Evolutionary conservation across 2,329 filamentous ascomycete species (phyloP).

Genomic region (Dothiorella sarmentorum): DNA sequence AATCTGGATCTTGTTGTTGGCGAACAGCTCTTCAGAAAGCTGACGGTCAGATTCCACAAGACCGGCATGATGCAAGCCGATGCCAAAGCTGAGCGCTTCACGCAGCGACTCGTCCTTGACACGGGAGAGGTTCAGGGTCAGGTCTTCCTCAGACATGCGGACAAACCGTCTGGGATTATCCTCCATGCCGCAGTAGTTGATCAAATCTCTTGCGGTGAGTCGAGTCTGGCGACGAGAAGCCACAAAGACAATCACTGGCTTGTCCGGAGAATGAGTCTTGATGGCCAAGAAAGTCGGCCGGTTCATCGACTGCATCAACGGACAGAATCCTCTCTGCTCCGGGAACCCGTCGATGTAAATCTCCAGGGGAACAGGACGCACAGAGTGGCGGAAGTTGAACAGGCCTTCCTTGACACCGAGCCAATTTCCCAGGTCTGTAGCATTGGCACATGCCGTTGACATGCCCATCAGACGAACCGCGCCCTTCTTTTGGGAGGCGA

Average conservation of each 20-base stretch:
- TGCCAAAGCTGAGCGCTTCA: constrained; percentile 95
- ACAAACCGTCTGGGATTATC: constrained; percentile 93
- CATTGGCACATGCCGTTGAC: constrained; percentile 98
- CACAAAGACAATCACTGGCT: constrained; percentile 97
- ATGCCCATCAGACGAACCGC: constrained; percentile 92
- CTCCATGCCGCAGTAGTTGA: constrained; percentile 98
- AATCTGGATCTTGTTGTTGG: constrained; percentile 97
- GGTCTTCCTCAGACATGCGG: constrained; percentile 89
- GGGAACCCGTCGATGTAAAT: constrained; percentile 98
- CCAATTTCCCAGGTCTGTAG: constrained; percentile 91
- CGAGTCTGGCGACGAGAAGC: constrained; percentile 92
- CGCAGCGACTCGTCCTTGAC: constrained; percentile 91
- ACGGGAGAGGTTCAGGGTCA: constrained; percentile 79
- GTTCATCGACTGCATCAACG: constrained; percentile 99
- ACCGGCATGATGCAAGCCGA: constrained; percentile 94
- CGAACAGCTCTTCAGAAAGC: constrained; percentile 87
- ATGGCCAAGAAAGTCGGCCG: constrained; percentile 93
- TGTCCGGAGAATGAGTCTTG: constrained; percentile 92
- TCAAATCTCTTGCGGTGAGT: constrained; percentile 90
- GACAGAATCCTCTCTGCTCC: constrained; percentile 90
- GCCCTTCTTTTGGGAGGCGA: constrained; percentile 87
- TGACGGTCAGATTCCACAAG: constrained; percentile 91
- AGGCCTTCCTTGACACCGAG: constrained; percentile 90
- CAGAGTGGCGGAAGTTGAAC: constrained; percentile 97
- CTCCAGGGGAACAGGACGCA: constrained; percentile 91